A percentile compares a stretch with the other conserved stretches of the same genome.
These are phyloP conservation scores for Myriosclerotinia curreyana DNA, from an alignment of 2,329 filamentous ascomycete species.

Conservation along the genomic window DNA sequence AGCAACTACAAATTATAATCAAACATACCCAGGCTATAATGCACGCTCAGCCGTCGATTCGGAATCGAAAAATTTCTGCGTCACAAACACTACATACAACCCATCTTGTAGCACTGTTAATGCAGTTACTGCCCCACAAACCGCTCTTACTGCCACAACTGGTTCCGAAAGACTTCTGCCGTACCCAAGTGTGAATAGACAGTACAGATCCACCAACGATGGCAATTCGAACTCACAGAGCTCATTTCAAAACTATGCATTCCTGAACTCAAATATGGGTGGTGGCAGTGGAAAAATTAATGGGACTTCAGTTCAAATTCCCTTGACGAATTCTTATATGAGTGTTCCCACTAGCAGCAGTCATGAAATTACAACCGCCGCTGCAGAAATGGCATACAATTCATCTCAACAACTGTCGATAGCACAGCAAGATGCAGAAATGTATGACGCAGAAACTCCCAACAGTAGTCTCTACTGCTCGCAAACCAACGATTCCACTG, in stretches of 20 bases:
- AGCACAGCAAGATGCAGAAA: slow-evolving; percentile 3
- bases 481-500: not conserved
- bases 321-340: slow-evolving; percentile 29
- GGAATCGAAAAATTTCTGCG: slow-evolving; percentile 16
- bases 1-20: slow-evolving; percentile 6
- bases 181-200: slow-evolving; percentile 13
- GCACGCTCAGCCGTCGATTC: slow-evolving; percentile 13
- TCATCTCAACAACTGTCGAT: slow-evolving; percentile 4
- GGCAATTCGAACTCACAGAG: not conserved
- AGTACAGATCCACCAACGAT: slow-evolving; percentile 17
- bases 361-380: slow-evolving; percentile 28
- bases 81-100: not conserved
- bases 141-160: not conserved
- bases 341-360: slow-evolving; percentile 32
- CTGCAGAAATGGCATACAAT: slow-evolving; percentile 13
- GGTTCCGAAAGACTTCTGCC: slow-evolving; percentile 1
- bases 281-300: slow-evolving; percentile 7
- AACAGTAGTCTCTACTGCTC: slow-evolving; percentile 1
- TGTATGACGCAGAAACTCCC: slow-evolving; percentile 5
- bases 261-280: slow-evolving; percentile 5
- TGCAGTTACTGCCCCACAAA: not conserved
- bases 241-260: slow-evolving; percentile 3
- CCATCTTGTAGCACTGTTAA: not conserved
- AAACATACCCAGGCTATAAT: slow-evolving; percentile 14
- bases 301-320: slow-evolving; percentile 6